Conservation (phyloP, 805 yeast species). For the Candida tallmaniae region DNA sequence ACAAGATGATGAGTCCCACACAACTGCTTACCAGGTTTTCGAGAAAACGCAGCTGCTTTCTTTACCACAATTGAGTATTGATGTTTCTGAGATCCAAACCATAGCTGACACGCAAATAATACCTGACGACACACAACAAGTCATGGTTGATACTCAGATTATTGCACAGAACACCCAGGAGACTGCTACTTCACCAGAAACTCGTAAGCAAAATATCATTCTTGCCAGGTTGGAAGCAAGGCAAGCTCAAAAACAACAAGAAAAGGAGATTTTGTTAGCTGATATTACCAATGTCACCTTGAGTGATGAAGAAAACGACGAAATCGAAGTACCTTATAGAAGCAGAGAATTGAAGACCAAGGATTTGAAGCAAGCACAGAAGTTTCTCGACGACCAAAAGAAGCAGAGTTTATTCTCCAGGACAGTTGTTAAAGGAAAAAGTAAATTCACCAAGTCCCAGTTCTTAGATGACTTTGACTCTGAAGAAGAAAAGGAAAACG, state of each 20-base stretch:
- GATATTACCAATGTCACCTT: slow-evolving; percentile 30
- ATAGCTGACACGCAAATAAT: background rate
- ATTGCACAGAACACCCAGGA: slow-evolving; percentile 5
- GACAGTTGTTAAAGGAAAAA: slow-evolving; percentile 4
- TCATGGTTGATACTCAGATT: background rate
- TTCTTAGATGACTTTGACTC: slow-evolving; percentile 30
- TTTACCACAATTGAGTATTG: slow-evolving; percentile 33
- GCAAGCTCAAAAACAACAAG: slow-evolving; percentile 7
- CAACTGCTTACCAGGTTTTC: too few relatives aligned
- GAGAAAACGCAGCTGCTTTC: too few relatives aligned
- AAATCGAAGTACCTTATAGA: slow-evolving; percentile 18
- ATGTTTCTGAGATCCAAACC: slow-evolving; percentile 11
- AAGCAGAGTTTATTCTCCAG: slow-evolving; percentile 17
- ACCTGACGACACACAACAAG: slow-evolving; percentile 8
- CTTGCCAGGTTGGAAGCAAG: slow-evolving; percentile 6
- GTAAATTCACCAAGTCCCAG: slow-evolving; percentile 26
- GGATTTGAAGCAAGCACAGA: slow-evolving; percentile 28
- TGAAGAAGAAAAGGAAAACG: slow-evolving; percentile 10
- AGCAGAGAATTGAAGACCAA: slow-evolving; percentile 16
- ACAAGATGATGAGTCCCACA: too few relatives aligned
- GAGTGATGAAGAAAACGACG: slow-evolving; percentile 39
- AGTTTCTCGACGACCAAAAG: slow-evolving; percentile 31
- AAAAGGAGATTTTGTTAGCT: slow-evolving; percentile 19
- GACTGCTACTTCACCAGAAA: background rate
- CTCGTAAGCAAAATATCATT: slow-evolving; percentile 2